Base-by-base conservation (phyloP, 805 yeast species). In the Ogataea naganishii region DNA sequence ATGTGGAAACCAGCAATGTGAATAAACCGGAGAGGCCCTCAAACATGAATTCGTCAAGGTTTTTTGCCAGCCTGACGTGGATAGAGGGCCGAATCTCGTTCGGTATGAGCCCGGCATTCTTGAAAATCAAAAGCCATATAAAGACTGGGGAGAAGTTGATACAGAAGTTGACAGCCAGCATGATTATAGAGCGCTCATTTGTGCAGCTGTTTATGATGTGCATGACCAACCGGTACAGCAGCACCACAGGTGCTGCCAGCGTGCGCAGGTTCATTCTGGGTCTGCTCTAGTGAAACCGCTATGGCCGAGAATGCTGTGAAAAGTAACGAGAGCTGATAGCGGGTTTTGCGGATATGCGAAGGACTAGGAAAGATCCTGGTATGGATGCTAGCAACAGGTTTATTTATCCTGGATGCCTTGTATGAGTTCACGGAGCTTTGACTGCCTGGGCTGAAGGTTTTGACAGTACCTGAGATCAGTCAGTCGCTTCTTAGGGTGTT, bases 41-140 rank as follows among this genome's bases (percentile, higher is more conserved):
- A 37, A 64, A 70, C 29, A 66, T 43, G 30, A 53, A 53, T 17
- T 44, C 43, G 53, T 62, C 84, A 39, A 54, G 39, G 29, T 59
- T 52, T 35, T 59, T 62, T 9, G 68, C 60, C 14, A 70, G 42
- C 32, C 65, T 58, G 26, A 70, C 72, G 43, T 66, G 64, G 37
- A 74, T 71, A 8, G 43, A 33, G 0, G 83, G 84, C 35, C 83
- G 57, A 39, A 65, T 58, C 5, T 52, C 53, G 17, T 56, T 62
- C 7, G 85, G 82, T 23, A 72, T 72, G 3, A 58, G 23, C 2
- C 73, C 74, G 1, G 82, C 81, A 42, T 74, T 64, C 46, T 73
- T 69, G 54, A 75, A 76, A 14, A 72, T 64, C 23, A 51, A 33
- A 24, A 76, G 51, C 82, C 82, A 75, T 14, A 64, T 40, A 22